phyloP scores from a whole-genome alignment of 192 early-diverging fungal species.

The Backusella liffmaniae region DNA sequence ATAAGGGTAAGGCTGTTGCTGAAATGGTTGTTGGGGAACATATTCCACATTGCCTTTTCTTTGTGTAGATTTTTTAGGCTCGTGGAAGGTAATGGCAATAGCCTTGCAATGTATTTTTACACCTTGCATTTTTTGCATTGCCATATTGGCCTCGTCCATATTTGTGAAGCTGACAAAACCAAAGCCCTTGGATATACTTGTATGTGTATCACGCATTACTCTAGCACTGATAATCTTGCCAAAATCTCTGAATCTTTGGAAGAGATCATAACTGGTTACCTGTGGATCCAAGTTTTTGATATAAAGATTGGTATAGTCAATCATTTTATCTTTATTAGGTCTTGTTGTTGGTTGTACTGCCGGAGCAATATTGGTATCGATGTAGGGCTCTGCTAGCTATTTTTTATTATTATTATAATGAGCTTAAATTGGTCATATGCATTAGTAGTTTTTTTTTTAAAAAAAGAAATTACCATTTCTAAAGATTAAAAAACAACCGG shows the following conservation, averaged over 20 bases:
- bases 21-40: neutral
- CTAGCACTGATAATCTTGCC: slow-evolving; percentile 90
- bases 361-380: neutral
- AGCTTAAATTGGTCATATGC: neutral
- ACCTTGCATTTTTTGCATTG: slow-evolving; percentile 88
- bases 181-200: slow-evolving; percentile 78
- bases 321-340: neutral
- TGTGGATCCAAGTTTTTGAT: slow-evolving; percentile 94
- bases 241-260: slow-evolving; percentile 88
- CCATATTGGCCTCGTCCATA: slow-evolving; percentile 88
- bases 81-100: slow-evolving; percentile 87
- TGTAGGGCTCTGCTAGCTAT: neutral
- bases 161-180: slow-evolving; percentile 92
- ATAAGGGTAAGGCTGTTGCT: neutral
- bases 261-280: slow-evolving; percentile 91
- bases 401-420: neutral
- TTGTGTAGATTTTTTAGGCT: slow-evolving; percentile 75
- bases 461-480: neutral
- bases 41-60: neutral
- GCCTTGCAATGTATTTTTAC: slow-evolving; percentile 76
- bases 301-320: slow-evolving; percentile 78
- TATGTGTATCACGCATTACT: slow-evolving; percentile 72
- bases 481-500: neutral
- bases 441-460: neutral
- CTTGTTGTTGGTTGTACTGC: neutral